These are phyloP conservation scores for Annulohypoxylon stygium DNA, from an alignment of 495 filamentous ascomycete species.

Conservation along the genomic window DNA sequence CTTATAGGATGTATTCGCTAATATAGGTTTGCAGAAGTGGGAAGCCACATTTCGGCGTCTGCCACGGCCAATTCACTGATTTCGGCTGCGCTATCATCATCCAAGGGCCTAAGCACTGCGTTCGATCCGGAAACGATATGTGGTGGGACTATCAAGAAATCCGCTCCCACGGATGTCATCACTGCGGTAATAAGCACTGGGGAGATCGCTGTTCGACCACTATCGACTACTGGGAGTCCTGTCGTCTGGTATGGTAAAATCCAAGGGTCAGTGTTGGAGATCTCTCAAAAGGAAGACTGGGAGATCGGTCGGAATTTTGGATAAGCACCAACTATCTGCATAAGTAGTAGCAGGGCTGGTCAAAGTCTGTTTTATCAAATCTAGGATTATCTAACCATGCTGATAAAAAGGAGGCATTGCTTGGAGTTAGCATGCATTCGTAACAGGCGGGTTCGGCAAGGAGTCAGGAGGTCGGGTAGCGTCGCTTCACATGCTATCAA, in stretches of 20 bases:
- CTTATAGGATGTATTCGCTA: neutral
- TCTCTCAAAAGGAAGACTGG: neutral
- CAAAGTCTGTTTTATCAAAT: neutral
- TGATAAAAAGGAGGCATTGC: no score
- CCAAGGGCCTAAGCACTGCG: constrained; percentile 15
- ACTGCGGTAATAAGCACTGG: constrained; percentile 37
- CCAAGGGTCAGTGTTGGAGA: neutral
- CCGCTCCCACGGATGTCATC: constrained; percentile 23
- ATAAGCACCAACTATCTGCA: neutral
- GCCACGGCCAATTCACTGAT: constrained; percentile 31
- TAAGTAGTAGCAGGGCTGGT: neutral
- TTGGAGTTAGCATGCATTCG: no score
- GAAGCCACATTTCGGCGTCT: constrained; percentile 25
- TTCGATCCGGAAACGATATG: constrained; percentile 35
- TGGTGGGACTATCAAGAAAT: constrained; percentile 45
- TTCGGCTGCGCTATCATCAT: constrained; percentile 39
- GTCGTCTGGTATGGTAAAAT: neutral
- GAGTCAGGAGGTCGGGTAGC: no score
- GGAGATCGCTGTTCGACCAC: constrained; percentile 25
- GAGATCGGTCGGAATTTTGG: neutral
- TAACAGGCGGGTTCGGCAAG: no score
- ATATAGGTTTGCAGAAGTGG: constrained; percentile 28
- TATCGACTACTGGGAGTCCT: constrained; percentile 30
- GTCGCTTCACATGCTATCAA: no score
- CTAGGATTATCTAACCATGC: no score